These are phyloP conservation scores for Ganoderma lingzhi DNA, from an alignment of 1,284 basidiomycete genomes.

Conservation along the genomic window DNA sequence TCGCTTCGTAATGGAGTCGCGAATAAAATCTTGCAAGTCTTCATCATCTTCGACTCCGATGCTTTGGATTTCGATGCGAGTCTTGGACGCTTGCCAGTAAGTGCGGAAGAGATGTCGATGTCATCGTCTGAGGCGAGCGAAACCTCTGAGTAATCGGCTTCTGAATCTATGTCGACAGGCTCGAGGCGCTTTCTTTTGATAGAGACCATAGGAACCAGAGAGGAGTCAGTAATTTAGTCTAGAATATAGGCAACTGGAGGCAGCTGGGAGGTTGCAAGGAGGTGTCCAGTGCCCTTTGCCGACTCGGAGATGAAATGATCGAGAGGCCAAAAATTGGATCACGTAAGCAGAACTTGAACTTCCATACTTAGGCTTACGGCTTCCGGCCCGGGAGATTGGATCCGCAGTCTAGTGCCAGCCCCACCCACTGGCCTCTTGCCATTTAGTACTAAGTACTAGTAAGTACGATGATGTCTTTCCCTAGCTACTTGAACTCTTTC, in stretches of 20 bases:
- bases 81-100: constrained; percentile 48
- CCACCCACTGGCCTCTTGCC: too few species aligned
- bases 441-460: too few species aligned
- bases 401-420: not conserved
- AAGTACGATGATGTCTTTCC: too few species aligned
- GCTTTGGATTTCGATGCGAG: constrained; percentile 29
- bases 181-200: constrained; percentile 30
- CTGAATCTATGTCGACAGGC: constrained; percentile 12
- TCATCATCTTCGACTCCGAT: constrained; percentile 51
- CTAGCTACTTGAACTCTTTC: too few species aligned
- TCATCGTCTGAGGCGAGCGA: constrained; percentile 47
- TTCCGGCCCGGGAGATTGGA: not conserved
- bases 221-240: not conserved
- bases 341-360: constrained; percentile 13
- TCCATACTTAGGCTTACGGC: constrained; percentile 13
- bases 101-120: constrained; percentile 55
- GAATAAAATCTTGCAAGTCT: constrained; percentile 66
- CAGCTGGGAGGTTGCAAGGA: too few species aligned
- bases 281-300: not conserved
- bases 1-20: constrained; percentile 68
- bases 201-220: constrained; percentile 22
- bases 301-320: not conserved
- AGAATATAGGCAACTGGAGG: not conserved
- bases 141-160: constrained; percentile 41
- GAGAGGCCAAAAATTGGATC: constrained; percentile 24